Percentiles rank a stretch among this genome's conserved stretches.
Conservation (phyloP, 495 filamentous ascomycete genomes). For the Penicillium manginii region DNA sequence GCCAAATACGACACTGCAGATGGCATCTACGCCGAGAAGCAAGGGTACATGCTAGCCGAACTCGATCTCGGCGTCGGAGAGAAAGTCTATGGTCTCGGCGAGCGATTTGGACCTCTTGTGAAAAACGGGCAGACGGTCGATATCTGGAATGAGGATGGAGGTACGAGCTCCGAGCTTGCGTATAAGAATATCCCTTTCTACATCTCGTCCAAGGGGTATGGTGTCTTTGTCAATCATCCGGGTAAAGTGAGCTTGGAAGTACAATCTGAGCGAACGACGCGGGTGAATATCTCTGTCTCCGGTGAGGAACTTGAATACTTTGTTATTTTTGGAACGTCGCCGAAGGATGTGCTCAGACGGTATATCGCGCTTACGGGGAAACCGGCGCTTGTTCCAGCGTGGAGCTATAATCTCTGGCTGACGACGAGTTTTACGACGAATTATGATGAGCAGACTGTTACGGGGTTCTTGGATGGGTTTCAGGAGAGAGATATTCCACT, state of each 20-base stretch:
- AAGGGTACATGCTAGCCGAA: slow-evolving; percentile 65
- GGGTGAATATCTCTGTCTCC: slow-evolving; percentile 65
- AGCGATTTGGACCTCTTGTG: slow-evolving; percentile 71
- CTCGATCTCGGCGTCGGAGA: slow-evolving; percentile 68
- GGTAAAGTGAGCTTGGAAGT: slow-evolving; percentile 66
- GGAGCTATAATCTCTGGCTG: slow-evolving; percentile 74
- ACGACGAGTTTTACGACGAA: slow-evolving; percentile 72
- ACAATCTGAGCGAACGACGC: slow-evolving; percentile 66
- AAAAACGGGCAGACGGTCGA: slow-evolving; percentile 70
- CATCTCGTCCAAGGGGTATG: slow-evolving; percentile 68
- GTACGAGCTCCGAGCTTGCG: slow-evolving; percentile 69
- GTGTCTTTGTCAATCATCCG: slow-evolving; percentile 68
- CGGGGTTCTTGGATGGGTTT: slow-evolving; percentile 69
- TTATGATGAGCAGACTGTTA: slow-evolving; percentile 70
- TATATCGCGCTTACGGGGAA: slow-evolving; percentile 66
- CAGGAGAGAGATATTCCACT: slow-evolving; percentile 65
- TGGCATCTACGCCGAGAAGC: slow-evolving; percentile 55
- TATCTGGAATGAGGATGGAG: slow-evolving; percentile 75
- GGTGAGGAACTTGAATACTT: slow-evolving; percentile 64
- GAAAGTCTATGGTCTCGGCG: slow-evolving; percentile 69
- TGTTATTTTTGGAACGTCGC: slow-evolving; percentile 67
- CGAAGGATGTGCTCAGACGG: slow-evolving; percentile 66
- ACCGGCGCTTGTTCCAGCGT: slow-evolving; percentile 63
- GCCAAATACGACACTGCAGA: slow-evolving; percentile 52
- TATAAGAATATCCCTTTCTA: slow-evolving; percentile 80